Conservation (phyloP, 2,329 filamentous ascomycete species). For the Emmonsiellopsis sp. region DNA sequence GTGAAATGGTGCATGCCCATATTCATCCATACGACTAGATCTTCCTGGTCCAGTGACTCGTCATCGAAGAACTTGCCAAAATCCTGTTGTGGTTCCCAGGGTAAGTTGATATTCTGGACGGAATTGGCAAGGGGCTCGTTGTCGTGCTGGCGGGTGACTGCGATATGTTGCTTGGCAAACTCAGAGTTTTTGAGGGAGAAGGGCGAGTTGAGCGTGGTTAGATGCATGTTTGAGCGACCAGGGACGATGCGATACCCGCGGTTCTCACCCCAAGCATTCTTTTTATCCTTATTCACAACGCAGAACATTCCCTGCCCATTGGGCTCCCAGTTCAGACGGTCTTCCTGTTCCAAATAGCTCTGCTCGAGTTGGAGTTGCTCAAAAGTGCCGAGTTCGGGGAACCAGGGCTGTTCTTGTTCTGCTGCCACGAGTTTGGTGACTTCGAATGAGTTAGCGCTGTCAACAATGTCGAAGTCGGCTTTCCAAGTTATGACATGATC, state of each 20-base stretch:
- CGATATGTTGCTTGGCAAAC: conserved; percentile 46
- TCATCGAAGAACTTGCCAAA: conserved; percentile 38
- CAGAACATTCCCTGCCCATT: conserved; percentile 42
- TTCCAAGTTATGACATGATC: conserved; percentile 51
- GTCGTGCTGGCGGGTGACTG: conserved; percentile 28
- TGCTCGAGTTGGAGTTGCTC: conserved; percentile 36
- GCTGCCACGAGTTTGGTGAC: conserved; percentile 26
- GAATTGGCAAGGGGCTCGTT: conserved; percentile 10
- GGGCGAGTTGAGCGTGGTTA: conserved; percentile 43
- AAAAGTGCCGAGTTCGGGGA: conserved; percentile 14
- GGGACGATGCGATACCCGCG: conserved; percentile 33
- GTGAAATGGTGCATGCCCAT: conserved; percentile 52
- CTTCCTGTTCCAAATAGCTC: conserved; percentile 36
- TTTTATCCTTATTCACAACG: conserved; percentile 43
- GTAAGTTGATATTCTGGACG: conserved; percentile 5
- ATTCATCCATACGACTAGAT: conserved; percentile 45
- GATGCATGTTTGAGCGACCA: conserved; percentile 26
- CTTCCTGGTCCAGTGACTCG: conserved; percentile 34
- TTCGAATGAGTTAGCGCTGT: conserved; percentile 31
- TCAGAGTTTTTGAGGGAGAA: conserved; percentile 37
- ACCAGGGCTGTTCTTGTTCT: conserved; percentile 17
- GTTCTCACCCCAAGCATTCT: conserved; percentile 44
- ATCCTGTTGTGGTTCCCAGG: conserved; percentile 22
- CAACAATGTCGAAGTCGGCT: conserved; percentile 45
- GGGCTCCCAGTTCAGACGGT: conserved; percentile 40